phyloP scores from a whole-genome alignment of 257 asterid genomes.

The Solanum ahanhuiri region DNA sequence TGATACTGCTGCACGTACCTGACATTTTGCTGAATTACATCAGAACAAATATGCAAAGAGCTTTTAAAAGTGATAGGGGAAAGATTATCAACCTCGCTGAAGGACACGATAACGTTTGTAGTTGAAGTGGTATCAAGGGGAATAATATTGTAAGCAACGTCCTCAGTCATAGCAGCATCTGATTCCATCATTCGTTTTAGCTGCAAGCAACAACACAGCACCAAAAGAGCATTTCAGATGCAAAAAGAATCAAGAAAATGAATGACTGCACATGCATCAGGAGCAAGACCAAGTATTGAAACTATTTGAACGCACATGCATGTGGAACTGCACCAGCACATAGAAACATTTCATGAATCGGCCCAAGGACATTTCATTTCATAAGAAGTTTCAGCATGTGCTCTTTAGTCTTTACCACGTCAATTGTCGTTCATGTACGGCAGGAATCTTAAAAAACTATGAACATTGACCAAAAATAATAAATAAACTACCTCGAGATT shows the following conservation, averaged over 20 bases:
- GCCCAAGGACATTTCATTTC: background rate
- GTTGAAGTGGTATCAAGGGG: slow-evolving; percentile 79
- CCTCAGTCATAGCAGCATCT: slow-evolving; percentile 99
- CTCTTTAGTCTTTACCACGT: background rate
- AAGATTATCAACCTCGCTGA: slow-evolving; percentile 56
- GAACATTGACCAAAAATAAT: background rate
- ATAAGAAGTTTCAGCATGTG: background rate
- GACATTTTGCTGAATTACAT: slow-evolving; percentile 5
- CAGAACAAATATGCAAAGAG: background rate
- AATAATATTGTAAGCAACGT: slow-evolving; percentile 78
- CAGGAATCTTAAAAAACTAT: background rate
- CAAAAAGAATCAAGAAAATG: background rate
- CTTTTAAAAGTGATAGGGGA: background rate
- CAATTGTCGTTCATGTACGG: background rate
- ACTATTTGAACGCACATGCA: background rate
- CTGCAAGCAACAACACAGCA: slow-evolving; percentile 32
- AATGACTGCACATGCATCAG: background rate
- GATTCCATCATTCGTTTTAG: slow-evolving; percentile 84
- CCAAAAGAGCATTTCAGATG: background rate
- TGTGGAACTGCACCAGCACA: background rate
- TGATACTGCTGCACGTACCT: slow-evolving; percentile 82
- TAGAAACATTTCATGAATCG: background rate
- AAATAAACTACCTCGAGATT: background rate
- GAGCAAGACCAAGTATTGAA: background rate
- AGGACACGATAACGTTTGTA: slow-evolving; percentile 60